These are phyloP conservation scores for Trichoderma pleuroti DNA, from an alignment of 2,329 filamentous ascomycete genomes.

Conservation along the genomic window DNA sequence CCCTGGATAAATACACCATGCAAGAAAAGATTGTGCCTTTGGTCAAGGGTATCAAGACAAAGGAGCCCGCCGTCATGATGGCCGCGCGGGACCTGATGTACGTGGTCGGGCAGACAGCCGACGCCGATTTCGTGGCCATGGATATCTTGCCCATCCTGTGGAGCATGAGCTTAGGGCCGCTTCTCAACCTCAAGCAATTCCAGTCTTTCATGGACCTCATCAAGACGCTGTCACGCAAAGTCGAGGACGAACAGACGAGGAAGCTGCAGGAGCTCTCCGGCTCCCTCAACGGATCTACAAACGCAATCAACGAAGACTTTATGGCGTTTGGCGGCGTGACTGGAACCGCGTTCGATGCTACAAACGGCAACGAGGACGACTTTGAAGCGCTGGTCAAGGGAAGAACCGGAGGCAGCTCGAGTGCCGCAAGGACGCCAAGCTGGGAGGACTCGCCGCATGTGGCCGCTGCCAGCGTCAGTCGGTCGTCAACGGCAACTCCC, in stretches of 20 bases:
- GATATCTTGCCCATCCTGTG: conserved; percentile 88
- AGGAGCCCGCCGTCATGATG: conserved; percentile 97
- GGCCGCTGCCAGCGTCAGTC: conserved; percentile 23
- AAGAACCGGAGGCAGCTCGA: conserved; percentile 34
- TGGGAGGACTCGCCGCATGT: conserved; percentile 47
- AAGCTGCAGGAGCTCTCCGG: conserved; percentile 83
- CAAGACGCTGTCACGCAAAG: conserved; percentile 70
- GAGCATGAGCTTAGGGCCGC: conserved; percentile 84
- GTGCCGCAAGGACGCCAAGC: conserved; percentile 41
- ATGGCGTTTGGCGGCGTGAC: conserved; percentile 68
- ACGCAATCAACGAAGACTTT: conserved; percentile 60
- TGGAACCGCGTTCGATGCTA: conserved; percentile 53
- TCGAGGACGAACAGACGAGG: conserved; percentile 83
- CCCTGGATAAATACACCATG: conserved; percentile 95
- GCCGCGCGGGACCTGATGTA: conserved; percentile 80
- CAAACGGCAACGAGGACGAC: conserved; percentile 61
- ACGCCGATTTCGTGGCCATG: conserved; percentile 87
- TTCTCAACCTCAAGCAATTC: conserved; percentile 85
- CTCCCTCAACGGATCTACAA: conserved; percentile 45
- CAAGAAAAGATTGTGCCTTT: conserved; percentile 95
- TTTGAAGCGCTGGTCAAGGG: conserved; percentile 91
- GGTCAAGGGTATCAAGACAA: conserved; percentile 91
- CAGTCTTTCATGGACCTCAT: conserved; percentile 87
- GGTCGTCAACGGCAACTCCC: conserved; percentile 37
- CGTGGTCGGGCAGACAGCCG: conserved; percentile 76